Percentiles rank a stretch among this genome's conserved stretches.
phyloP scores from a whole-genome alignment of 768 basidiomycete genomes.

The Leccinum uliginosum region DNA sequence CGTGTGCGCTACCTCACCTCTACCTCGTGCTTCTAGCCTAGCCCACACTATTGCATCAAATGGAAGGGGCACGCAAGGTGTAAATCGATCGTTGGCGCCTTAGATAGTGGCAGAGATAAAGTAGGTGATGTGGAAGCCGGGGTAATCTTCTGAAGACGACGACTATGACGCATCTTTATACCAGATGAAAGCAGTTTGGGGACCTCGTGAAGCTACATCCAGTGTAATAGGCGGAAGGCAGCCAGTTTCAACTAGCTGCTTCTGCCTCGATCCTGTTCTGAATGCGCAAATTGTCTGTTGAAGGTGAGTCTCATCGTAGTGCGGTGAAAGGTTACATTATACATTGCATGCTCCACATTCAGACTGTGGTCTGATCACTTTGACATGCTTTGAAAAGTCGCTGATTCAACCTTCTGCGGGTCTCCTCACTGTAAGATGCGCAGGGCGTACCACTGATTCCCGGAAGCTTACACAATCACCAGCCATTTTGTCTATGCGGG shows the following conservation, averaged over 20 bases:
- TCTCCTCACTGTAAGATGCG: background rate
- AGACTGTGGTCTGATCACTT: background rate
- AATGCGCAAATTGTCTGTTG: background rate
- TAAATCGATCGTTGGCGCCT: background rate
- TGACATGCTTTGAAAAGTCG: background rate
- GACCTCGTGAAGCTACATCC: background rate
- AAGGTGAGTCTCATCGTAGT: background rate
- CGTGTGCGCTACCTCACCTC: background rate
- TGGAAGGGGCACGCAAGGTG: background rate
- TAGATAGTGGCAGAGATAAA: background rate
- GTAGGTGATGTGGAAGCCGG: background rate
- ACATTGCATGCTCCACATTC: background rate
- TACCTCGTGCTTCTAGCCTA: background rate
- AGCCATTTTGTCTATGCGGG: background rate
- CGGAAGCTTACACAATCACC: background rate
- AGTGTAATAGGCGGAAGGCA: background rate
- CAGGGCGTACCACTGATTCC: background rate
- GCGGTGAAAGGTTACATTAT: background rate
- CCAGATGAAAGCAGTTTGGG: background rate
- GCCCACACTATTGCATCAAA: background rate
- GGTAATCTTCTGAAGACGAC: background rate
- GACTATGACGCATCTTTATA: background rate
- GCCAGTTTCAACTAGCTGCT: background rate
- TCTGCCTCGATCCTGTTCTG: background rate
- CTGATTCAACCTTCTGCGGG: background rate